These are phyloP conservation scores for Bullera alba DNA, from an alignment of 768 basidiomycete species.

Conservation along the genomic window DNA sequence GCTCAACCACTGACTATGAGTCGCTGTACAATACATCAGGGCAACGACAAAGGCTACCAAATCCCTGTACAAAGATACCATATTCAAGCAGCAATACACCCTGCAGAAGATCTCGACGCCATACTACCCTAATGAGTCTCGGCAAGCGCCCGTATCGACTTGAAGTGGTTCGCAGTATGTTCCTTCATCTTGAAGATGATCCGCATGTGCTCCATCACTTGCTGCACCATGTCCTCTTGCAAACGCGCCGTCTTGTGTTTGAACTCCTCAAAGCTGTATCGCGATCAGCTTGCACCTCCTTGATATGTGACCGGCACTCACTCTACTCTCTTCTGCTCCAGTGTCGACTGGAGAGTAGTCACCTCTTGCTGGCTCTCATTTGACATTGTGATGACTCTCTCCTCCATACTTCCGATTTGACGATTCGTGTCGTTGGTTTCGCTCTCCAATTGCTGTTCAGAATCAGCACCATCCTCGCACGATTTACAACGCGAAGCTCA, in stretches of 20 bases:
- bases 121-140: slow-evolving; percentile 19
- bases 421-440: slow-evolving; percentile 36
- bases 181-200: slow-evolving; percentile 41
- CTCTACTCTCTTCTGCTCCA: slow-evolving; percentile 41
- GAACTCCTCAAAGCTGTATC: slow-evolving; percentile 29
- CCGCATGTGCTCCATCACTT: slow-evolving; percentile 34
- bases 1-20: no score
- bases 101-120: no score
- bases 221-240: slow-evolving; percentile 24
- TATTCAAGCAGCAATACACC: no score
- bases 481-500: slow-evolving; percentile 13
- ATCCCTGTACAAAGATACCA: no score
- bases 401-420: slow-evolving; percentile 33
- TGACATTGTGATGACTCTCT: slow-evolving; percentile 36
- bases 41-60: no score
- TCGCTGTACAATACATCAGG: no score
- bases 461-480: background rate
- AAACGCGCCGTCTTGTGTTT: slow-evolving; percentile 28
- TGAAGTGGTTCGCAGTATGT: slow-evolving; percentile 32
- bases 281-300: background rate
- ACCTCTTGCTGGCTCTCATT: slow-evolving; percentile 41
- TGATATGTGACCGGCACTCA: slow-evolving; percentile 19
- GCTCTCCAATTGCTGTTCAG: slow-evolving; percentile 20
- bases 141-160: slow-evolving; percentile 32
- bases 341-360: slow-evolving; percentile 31